Evolutionary conservation across 2,329 filamentous ascomycete genomes (phyloP).

Genomic region (Neofusicoccum cordaticola): DNA sequence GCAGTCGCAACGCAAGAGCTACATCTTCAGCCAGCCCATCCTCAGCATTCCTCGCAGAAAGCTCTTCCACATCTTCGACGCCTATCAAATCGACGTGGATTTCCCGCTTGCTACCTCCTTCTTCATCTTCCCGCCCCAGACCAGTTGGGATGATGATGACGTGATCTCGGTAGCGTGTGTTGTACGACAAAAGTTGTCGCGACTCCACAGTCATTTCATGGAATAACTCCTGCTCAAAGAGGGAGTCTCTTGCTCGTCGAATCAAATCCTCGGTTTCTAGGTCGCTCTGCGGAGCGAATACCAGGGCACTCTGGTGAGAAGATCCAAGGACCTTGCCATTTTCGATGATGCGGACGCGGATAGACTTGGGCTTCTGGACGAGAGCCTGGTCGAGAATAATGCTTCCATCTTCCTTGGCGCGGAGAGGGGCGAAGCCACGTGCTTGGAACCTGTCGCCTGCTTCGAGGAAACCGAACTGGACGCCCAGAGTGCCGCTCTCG

Average conservation of each 20-base stretch:
- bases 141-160: conserved; percentile 33
- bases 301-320: conserved; percentile 37
- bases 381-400: conserved; percentile 70
- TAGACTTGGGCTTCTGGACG: conserved; percentile 53
- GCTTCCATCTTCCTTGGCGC: conserved; percentile 69
- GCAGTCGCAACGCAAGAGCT: conserved; percentile 66
- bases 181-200: conserved; percentile 66
- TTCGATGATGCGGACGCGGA: conserved; percentile 66
- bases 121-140: conserved; percentile 20
- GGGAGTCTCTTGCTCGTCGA: conserved; percentile 71
- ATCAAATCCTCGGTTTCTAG: conserved; percentile 62
- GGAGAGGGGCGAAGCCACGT: conserved; percentile 77
- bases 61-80: conserved; percentile 47
- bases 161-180: conserved; percentile 61
- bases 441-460: conserved; percentile 59
- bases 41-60: conserved; percentile 26
- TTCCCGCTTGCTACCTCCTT: conserved; percentile 49
- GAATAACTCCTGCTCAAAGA: conserved; percentile 84
- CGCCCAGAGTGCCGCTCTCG: conserved; percentile 71
- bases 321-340: conserved; percentile 58
- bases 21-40: conserved; percentile 62
- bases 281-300: conserved; percentile 14
- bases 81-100: conserved; percentile 67
- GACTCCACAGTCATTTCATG: conserved; percentile 84
- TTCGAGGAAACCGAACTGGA: conserved; percentile 87